A percentile compares a stretch with the other conserved stretches of the same genome.
Conservation (phyloP, 148 eudicot species). For the Chenopodium quinoa region DNA sequence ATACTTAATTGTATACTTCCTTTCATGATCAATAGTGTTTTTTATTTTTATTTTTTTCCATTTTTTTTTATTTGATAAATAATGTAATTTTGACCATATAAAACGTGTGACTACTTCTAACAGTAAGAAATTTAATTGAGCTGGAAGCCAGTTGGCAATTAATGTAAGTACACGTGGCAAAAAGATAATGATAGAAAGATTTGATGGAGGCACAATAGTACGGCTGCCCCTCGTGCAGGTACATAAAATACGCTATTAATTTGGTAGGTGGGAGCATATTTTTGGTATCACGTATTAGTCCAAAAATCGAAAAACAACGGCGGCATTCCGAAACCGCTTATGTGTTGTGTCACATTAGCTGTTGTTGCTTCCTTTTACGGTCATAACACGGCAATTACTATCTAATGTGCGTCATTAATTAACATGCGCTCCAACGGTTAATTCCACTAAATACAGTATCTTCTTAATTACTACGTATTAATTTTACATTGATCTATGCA, state of each 20-base stretch:
- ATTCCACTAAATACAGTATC: no score
- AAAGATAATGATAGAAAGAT: background rate
- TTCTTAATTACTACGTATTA: no score
- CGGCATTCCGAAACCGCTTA: conserved; percentile 21
- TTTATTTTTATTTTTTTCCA: no score
- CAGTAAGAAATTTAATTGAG: background rate
- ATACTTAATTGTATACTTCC: no score
- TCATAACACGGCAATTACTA: background rate
- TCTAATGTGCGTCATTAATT: background rate
- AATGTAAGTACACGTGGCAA: background rate
- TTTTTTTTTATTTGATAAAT: no score
- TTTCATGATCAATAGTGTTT: no score
- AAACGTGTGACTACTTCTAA: no score
- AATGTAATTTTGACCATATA: no score
- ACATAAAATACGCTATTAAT: background rate
- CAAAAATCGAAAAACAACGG: conserved; percentile 11
- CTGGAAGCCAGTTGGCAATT: background rate
- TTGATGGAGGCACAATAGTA: conserved; percentile 14
- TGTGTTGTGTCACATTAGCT: background rate
- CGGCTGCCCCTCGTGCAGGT: conserved; percentile 19
- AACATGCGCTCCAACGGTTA: background rate
- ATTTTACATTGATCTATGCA: no score
- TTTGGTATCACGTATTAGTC: no score
- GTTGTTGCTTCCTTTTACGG: background rate
- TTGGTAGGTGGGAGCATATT: background rate